Conservation (phyloP, 768 basidiomycete genomes). For the Pilatotrama ljubarskyi region DNA sequence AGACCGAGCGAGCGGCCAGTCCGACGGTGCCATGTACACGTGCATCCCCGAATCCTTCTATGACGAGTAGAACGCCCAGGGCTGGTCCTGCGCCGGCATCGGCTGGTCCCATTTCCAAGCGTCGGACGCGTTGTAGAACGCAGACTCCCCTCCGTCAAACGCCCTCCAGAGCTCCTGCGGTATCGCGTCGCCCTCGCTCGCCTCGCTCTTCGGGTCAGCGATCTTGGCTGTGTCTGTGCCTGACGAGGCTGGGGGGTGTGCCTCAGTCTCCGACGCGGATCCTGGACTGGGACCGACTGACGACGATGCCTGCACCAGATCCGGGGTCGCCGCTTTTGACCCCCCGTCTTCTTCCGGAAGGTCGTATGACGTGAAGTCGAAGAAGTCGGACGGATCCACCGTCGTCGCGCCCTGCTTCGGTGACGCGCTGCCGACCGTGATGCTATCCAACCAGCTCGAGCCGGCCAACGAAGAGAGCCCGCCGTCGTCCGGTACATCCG, state of each 20-base stretch:
- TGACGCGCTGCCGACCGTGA: slow-evolving; percentile 26
- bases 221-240: slow-evolving; percentile 43
- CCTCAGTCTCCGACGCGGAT: slow-evolving; percentile 65
- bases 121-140: slow-evolving; percentile 53
- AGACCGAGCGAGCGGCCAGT: slow-evolving; percentile 14
- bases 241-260: slow-evolving; percentile 44
- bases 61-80: slow-evolving; percentile 73
- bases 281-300: slow-evolving; percentile 73
- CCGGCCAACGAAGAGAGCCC: slow-evolving; percentile 30
- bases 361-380: slow-evolving; percentile 65
- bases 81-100: slow-evolving; percentile 64
- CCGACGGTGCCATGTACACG: neutral
- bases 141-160: slow-evolving; percentile 73
- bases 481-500: slow-evolving; percentile 37
- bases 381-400: slow-evolving; percentile 55
- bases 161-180: slow-evolving; percentile 65
- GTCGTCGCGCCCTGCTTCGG: slow-evolving; percentile 37
- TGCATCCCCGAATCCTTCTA: slow-evolving; percentile 26
- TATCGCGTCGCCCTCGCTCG: slow-evolving; percentile 49
- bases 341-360: slow-evolving; percentile 58
- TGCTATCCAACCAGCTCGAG: slow-evolving; percentile 32
- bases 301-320: slow-evolving; percentile 67
- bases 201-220: slow-evolving; percentile 48
- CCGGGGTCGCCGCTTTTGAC: slow-evolving; percentile 74
- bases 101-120: slow-evolving; percentile 75